phyloP scores from a whole-genome alignment of 257 asterid species.

The Salvia splendens region DNA sequence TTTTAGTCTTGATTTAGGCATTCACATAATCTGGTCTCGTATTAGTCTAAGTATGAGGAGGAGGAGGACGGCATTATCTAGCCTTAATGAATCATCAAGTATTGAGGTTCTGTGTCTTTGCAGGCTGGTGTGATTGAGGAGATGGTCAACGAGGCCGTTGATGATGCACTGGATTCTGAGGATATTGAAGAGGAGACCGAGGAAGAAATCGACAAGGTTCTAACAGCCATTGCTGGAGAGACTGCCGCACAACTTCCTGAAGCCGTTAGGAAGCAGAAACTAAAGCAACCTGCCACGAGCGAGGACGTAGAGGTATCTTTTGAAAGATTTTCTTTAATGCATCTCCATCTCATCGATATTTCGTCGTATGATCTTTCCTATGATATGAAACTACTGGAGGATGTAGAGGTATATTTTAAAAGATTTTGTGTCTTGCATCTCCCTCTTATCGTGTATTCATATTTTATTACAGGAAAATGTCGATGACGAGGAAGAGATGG shows the following conservation, averaged over 20 bases:
- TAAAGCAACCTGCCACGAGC: constrained; percentile 70
- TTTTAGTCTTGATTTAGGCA: background rate
- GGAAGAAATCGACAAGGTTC: constrained; percentile 92
- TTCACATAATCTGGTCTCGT: background rate
- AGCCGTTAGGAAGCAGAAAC: constrained; percentile 72
- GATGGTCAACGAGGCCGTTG: constrained; percentile 76
- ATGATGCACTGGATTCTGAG: constrained; percentile 84
- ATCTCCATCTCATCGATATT: background rate
- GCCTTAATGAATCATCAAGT: background rate
- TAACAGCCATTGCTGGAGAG: constrained; percentile 92
- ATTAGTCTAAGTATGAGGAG: background rate
- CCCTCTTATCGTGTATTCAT: background rate
- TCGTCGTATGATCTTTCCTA: background rate
- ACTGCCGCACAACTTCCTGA: constrained; percentile 92
- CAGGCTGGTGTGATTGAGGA: constrained; percentile 99
- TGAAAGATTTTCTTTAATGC: background rate
- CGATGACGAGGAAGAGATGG: constrained; percentile 92
- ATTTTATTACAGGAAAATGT: constrained; percentile 47
- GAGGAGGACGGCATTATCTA: background rate
- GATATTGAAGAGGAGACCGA: constrained; percentile 97
- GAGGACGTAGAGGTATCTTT: constrained; percentile 61
- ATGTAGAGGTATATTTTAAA: constrained; percentile 33
- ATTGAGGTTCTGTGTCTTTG: constrained; percentile 22
- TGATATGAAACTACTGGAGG: constrained; percentile 43
- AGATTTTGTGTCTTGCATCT: background rate